phyloP scores from a whole-genome alignment of 1,284 basidiomycete species.

The Rhodotorula mucilaginosa region DNA sequence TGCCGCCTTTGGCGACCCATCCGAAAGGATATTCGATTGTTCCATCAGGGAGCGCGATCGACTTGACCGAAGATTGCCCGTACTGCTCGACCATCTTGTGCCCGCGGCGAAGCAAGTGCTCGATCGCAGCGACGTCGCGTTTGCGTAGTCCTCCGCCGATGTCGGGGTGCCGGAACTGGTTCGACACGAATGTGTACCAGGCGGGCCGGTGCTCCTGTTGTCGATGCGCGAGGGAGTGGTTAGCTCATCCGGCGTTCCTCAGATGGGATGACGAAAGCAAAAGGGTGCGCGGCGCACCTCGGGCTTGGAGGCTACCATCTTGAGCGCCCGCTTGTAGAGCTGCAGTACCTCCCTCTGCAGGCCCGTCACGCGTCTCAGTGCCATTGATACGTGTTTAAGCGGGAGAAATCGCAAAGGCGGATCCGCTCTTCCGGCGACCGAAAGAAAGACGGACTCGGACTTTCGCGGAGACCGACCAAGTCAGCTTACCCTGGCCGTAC shows the following conservation, averaged over 20 bases:
- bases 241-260: not conserved
- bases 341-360: conserved; percentile 38
- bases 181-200: conserved; percentile 42
- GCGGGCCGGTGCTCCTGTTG: conserved; percentile 36
- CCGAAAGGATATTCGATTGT: conserved; percentile 15
- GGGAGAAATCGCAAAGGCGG: too few species aligned
- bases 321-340: conserved; percentile 39
- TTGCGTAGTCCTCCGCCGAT: conserved; percentile 40
- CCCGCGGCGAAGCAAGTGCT: conserved; percentile 40
- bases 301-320: conserved; percentile 40
- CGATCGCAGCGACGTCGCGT: conserved; percentile 43
- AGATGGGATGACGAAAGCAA: not conserved
- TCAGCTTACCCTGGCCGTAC: too few species aligned
- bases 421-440: too few species aligned
- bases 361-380: conserved; percentile 21
- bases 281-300: conserved; percentile 2
- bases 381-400: not conserved
- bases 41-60: conserved; percentile 24
- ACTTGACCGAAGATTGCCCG: conserved; percentile 25
- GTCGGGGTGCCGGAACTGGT: conserved; percentile 41
- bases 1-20: conserved; percentile 30
- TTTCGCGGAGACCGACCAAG: too few species aligned
- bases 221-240: too few species aligned
- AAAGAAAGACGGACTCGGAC: too few species aligned
- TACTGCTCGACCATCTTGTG: conserved; percentile 44